phyloP scores from a whole-genome alignment of 2,329 filamentous ascomycete genomes.

The Lomentospora prolificans region DNA sequence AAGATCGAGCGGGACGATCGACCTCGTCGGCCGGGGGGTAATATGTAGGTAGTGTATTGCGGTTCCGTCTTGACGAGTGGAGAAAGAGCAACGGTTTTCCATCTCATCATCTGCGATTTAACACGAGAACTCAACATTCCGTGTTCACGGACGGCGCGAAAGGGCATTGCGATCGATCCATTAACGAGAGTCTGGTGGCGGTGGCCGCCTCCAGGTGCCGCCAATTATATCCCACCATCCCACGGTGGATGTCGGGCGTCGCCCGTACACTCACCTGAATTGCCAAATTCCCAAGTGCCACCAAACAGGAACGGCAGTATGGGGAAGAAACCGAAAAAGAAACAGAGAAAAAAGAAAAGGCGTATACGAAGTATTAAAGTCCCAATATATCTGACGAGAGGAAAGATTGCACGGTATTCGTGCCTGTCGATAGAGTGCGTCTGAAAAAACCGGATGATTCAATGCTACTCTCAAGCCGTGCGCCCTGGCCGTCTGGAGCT shows the following conservation, averaged over 20 bases:
- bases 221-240: too few relatives aligned
- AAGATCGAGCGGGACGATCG: too few relatives aligned
- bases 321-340: neutral
- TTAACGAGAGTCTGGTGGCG: too few relatives aligned
- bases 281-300: slow-evolving; percentile 7
- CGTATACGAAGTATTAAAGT: neutral
- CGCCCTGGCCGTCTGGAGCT: neutral
- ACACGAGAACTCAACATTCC: too few relatives aligned
- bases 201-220: too few relatives aligned
- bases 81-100: too few relatives aligned
- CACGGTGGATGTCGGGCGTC: neutral
- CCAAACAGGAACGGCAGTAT: neutral
- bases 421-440: neutral
- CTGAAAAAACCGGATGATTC: neutral
- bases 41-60: too few relatives aligned
- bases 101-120: too few relatives aligned
- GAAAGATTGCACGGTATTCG: neutral
- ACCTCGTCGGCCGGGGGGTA: too few relatives aligned
- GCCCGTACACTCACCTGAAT: neutral
- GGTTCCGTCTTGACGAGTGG: too few relatives aligned
- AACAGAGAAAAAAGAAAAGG: neutral
- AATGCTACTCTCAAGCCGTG: slow-evolving; percentile 3
- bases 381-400: neutral
- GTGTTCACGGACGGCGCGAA: too few relatives aligned
- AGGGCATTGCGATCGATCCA: too few relatives aligned